phyloP scores from a whole-genome alignment of 306 rosid species.

The Crotalaria pallida region DNA sequence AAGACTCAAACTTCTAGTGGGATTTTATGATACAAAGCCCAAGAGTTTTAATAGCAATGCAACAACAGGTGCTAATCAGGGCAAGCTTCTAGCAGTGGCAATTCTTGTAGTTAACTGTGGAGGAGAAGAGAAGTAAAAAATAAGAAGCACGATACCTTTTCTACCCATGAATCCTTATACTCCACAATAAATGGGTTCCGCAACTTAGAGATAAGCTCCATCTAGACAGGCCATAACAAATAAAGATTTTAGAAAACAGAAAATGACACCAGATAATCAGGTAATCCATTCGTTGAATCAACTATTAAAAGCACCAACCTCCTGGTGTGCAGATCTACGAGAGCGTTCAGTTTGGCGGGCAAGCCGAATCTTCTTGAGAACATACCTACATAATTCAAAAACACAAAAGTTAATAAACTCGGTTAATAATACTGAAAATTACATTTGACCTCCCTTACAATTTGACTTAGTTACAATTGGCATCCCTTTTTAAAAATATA shows the following conservation, averaged over 20 bases:
- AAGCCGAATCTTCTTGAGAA: constrained; percentile 91
- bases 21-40: background rate
- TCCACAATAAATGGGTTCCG: constrained; percentile 94
- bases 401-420: constrained; percentile 1
- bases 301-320: constrained; percentile 48
- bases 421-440: background rate
- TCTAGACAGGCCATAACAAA: constrained; percentile 41
- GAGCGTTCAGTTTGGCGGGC: constrained; percentile 99
- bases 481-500: too few relatives aligned
- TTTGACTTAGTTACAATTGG: too few relatives aligned
- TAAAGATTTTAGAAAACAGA: background rate
- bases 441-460: too few relatives aligned
- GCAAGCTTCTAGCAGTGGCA: constrained; percentile 6
- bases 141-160: constrained; percentile 57
- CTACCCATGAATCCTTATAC: constrained; percentile 99
- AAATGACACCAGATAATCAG: background rate
- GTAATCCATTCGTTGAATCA: constrained; percentile 10
- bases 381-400: constrained; percentile 55
- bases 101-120: constrained; percentile 1
- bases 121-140: background rate
- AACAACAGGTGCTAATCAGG: constrained; percentile 10
- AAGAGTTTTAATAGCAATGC: constrained; percentile 1
- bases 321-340: constrained; percentile 96
- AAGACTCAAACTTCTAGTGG: background rate
- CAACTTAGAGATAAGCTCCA: constrained; percentile 91